Evolutionary conservation across 805 yeast genomes (phyloP), one percentile per base, ranked within the genome.

Genomic region (Lipomyces yamanashiensis): DNA sequence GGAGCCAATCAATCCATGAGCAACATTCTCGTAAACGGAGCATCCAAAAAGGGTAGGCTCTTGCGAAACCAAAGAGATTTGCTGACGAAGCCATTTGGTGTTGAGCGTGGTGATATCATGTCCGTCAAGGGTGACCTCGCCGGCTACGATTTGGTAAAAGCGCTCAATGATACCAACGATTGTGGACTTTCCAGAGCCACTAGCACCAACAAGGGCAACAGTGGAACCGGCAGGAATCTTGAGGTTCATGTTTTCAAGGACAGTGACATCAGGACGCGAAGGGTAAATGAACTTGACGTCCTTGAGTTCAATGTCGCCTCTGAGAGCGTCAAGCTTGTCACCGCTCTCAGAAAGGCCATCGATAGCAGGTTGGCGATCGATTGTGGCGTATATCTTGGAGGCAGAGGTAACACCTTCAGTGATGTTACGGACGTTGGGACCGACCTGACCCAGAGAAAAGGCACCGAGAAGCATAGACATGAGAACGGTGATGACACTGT

Each of bases 171-270:
- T 74, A 68, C 85, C 87, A 3, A 85, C 77, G 13, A 86, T 80
- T 0, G 72, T 69, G 43, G 69, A 64, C 48, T 5, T 79, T 74
- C 49, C 91, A n/a, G 73, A 68, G 8, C 97, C 21, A 90, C 86
- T 1, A 92, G 96, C 87, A 1, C 97, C 97, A 21, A 91, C 97
- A 69, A 91, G 84, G 10, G 97, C 97, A 44, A 91, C 92, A 70
- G 88, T 90, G 69, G 85, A 75, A 10, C 97, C 97, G 2, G 92
- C 88, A 3, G 91, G 90, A 84, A 74, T 52, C 8, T 56, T 58
- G 45, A 73, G 70, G 43, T 59, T 58, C 57, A 74, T 61, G 59
- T 72, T 59, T 12, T 68, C 67, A 21, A 74, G 56, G 10, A 73
- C 71, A 19, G 70, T 61, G 15, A 71, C 73, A 19, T 72, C 70